A percentile compares a stretch with the other conserved stretches of the same genome.
Conservation (phyloP, 2,329 filamentous ascomycete species). For the Furcasterigmium furcatum region DNA sequence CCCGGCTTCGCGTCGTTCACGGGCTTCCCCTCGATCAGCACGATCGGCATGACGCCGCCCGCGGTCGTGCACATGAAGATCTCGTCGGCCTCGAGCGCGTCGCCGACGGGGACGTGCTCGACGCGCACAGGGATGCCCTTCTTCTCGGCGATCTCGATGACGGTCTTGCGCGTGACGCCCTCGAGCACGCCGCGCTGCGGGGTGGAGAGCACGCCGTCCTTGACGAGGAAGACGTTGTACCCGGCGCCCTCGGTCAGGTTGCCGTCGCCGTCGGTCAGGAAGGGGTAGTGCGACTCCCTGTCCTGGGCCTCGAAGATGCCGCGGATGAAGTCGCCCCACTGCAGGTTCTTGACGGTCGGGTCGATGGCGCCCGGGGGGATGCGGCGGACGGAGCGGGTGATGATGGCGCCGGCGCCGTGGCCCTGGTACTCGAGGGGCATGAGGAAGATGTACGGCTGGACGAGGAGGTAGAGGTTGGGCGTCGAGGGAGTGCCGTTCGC, state of each 20-base stretch:
- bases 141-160: constrained; percentile 35
- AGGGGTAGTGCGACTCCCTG: constrained; percentile 42
- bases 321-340: constrained; percentile 45
- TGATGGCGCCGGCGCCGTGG: constrained; percentile 34
- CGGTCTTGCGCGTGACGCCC: constrained; percentile 45
- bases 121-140: constrained; percentile 29
- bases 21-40: constrained; percentile 35
- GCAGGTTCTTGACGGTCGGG: constrained; percentile 48
- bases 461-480: constrained; percentile 41
- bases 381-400: constrained; percentile 41
- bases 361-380: constrained; percentile 43
- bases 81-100: constrained; percentile 40
- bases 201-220: constrained; percentile 39
- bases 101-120: constrained; percentile 37
- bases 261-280: constrained; percentile 45
- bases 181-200: constrained; percentile 43
- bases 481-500: constrained; percentile 13
- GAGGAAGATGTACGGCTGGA: constrained; percentile 46
- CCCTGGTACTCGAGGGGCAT: constrained; percentile 41
- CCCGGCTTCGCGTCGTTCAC: constrained; percentile 40
- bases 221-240: constrained; percentile 44
- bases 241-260: constrained; percentile 48
- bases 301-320: constrained; percentile 43
- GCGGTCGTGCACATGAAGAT: constrained; percentile 51
- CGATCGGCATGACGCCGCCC: constrained; percentile 51